Base-by-base conservation (phyloP, 352 stramenopile species). In the Saprolegnia parasitica region DNA sequence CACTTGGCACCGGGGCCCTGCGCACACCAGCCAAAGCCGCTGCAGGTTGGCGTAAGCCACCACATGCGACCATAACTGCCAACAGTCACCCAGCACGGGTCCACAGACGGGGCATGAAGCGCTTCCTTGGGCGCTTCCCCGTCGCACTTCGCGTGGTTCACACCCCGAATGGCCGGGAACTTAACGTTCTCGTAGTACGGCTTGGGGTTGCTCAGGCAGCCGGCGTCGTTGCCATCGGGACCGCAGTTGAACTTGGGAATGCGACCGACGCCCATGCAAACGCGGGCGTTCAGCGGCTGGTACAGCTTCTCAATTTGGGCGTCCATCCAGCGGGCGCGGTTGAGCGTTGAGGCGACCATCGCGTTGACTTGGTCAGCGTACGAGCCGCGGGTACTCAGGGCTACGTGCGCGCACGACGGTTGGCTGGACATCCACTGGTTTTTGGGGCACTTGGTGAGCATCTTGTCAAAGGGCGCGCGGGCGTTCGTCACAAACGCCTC, bases 221-320 rank as follows among this genome's bases (percentile, higher is more conserved):
- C 84, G 39, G 74, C 67, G 55, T 91, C 81, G 50, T 89, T 75
- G 9, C 81, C 81, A 49, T 90, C 75, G 8, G 71, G 58, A 1
- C 76, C 84, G 65, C 84, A 91, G 49, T 91, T 91, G 74, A 77
- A 90, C 68, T 86, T 85, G 16, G 81, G 81, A 20, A 91, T 73
- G 16, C 74, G 67, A 5, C 84, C 84, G 4, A 91, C 80, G 39
- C 79, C 81, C 32, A 79, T 86, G 66, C 84, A 91, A 16, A 78
- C 84, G 24, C 71, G 42, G 0, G 75, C 79, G 64, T 84, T 70
- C 20, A 91, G 74, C 52, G 71, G 56, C 68, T 89, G 89, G 78
- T 89, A 93, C 3, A 93, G 72, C 32, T 79, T 37, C 39, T 80
- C 78, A 52, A 93, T 88, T 40, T 80, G 80, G 52, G 74, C 77